A percentile compares a stretch with the other conserved stretches of the same genome.
Conservation (phyloP, 1,139 yeast genomes). For the Blastobotrys capitulatus region DNA sequence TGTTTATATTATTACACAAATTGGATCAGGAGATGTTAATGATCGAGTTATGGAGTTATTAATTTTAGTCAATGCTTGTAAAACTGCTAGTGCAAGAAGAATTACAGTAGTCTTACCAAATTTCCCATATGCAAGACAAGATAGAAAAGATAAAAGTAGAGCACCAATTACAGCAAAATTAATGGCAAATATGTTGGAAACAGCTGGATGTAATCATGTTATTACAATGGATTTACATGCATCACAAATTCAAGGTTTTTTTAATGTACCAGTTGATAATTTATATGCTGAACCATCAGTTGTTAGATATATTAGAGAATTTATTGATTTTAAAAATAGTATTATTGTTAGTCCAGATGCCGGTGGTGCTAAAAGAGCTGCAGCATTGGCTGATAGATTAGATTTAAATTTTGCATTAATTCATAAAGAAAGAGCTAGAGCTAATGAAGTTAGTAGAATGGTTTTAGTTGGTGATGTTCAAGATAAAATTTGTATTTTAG, state of each 20-base stretch:
- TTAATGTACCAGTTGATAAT: constrained; percentile 93
- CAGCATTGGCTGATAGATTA: constrained; percentile 86
- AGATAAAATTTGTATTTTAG: constrained; percentile 79
- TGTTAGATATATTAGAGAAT: constrained; percentile 77
- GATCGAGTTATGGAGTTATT: constrained; percentile 82
- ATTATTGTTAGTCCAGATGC: constrained; percentile 97
- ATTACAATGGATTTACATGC: constrained; percentile 98
- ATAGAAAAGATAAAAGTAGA: constrained; percentile 89
- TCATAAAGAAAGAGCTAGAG: constrained; percentile 93
- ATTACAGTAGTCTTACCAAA: constrained; percentile 94
- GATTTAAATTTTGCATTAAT: constrained; percentile 93
- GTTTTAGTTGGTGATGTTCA: constrained; percentile 94
- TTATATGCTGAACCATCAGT: constrained; percentile 94
- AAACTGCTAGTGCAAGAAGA: constrained; percentile 90
- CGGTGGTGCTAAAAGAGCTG: constrained; percentile 98
- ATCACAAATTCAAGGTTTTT: constrained; percentile 95
- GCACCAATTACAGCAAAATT: constrained; percentile 97
- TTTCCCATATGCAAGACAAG: constrained; percentile 97
- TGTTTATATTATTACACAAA: constrained; percentile 78
- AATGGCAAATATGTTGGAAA: constrained; percentile 90
- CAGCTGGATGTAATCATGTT: constrained; percentile 96
- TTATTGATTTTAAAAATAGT: constrained; percentile 59
- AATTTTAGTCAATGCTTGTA: constrained; percentile 92
- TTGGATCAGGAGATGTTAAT: constrained; percentile 85
- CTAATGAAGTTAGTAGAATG: constrained; percentile 92